Evolutionary conservation across 148 eudicot species (phyloP), one percentile per base, ranked within the genome.

Genomic region (Vaccinium macrocarpon): DNA sequence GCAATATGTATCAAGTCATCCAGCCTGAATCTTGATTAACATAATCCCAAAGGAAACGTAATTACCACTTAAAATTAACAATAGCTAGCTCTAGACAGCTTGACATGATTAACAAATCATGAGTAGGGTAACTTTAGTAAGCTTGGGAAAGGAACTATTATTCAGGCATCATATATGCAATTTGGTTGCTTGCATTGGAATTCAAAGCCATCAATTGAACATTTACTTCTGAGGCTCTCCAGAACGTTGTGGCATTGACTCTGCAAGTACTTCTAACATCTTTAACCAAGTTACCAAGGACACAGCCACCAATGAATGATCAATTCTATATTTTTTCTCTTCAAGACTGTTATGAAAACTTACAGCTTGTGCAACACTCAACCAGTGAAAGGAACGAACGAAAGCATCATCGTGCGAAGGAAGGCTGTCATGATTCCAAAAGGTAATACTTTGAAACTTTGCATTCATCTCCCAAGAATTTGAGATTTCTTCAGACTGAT

Each of bases 371-470:
- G 99, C 92, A 84, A 94, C 93, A 85, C 97, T 74, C 89, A 97
- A 89, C 92, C 89, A 91, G 84, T 97, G 99, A 85, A 97, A 93
- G 74, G 94, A 82, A 71, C 99, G 99, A 87, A 91, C 61, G 81
- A 86, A 91, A 56, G 95, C 89, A 87, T 97, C 97, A 76, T 97
- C 96, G 87, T 93, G 90, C 6, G 99, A 97, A 61, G 98, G 99
- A 82, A 93, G 91, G 82, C 79, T 88, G 64, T 97, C 99, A 87
- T 95, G 98, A 86, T 97, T 97, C 99, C 99, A 97, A 27, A 92
- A 87, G 81, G 96, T 90, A 49, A 97, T 84, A 27, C 83, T 88
- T 66, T 89, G 82, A 85, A 90, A 92, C 79, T 91, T 91, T 76
- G 98, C 98, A 55, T 90, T 89, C 80, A 80, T 87, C 89, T 93